Base-by-base conservation (phyloP, 495 filamentous ascomycete species). In the Staphylotrichum longicolle region DNA sequence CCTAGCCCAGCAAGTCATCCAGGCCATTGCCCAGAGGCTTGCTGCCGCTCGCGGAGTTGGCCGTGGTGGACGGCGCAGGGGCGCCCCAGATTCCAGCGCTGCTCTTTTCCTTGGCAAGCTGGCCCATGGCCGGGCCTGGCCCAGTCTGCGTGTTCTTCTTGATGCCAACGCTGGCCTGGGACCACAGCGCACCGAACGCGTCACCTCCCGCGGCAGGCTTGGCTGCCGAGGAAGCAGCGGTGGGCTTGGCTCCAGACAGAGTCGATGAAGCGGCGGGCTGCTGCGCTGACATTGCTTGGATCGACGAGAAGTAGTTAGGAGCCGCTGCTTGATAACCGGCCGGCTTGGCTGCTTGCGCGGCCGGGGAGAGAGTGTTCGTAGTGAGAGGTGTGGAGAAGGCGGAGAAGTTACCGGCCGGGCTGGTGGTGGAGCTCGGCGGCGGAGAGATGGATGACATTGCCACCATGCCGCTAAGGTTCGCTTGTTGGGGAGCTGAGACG, bases 231-330 rank as follows among this genome's bases (percentile, higher is more conserved):
- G 65, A 55, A 5, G 55, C 50, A 15, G 53, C 41, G 37, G 57
- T 15, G 6, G 67, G 56, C 51, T 69, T 71, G 10, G 54, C 8
- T 1, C 42, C 70, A 44, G 69, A 54, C 63, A 72, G 60, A 34
- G 65, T 63, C 15, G 73, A 63, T 14, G 64, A 47, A 33, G 68
- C 66, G 47, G 50, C 58, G 50, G 40, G 75, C 68, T 60, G 37
- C 37, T 39, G 37, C 6, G 37, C 37, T 6, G 37, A 7, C 6
- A 10, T 10, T 39, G 37, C 77, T 39, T 65, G 80, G 37, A 96
- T 84, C 9, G 93, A 93, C 42, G 91, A 93, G 76, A 91, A 98
- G 79, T 98, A 98, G 75, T 98, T 98, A 35, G 94, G 94, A 34
- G 85, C 82, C 5, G 86, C 71, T 9, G 88, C 85, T 74, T 94